Evolutionary conservation across 2,329 filamentous ascomycete species (phyloP), one percentile per base, ranked within the genome.

Genomic region (Alternaria panax): DNA sequence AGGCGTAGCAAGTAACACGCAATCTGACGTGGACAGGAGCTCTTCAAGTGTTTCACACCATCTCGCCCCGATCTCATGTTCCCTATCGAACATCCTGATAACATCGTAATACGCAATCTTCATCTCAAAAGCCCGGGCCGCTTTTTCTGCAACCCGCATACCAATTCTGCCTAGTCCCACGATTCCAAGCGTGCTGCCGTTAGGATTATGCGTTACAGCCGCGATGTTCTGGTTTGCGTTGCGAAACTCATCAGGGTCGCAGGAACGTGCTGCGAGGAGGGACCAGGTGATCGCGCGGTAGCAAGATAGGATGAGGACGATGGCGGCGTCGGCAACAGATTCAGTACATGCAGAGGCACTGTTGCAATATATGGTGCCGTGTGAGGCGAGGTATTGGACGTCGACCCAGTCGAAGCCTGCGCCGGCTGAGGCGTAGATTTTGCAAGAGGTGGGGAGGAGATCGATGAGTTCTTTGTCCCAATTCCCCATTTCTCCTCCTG

Each of bases 351-450:
- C 89, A 2, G 87, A 83, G 2, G 89, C 89, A 3, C 87, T 85
- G 78, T 92, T 92, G 81, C 90, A 92, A 78, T 92, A 92, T 51
- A 89, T 78, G 62, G 91, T 85, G 36, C 87, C 89, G 71, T 83
- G 82, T 62, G 86, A 80, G 1, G 86, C 90, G 54, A 92, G 73
- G 1, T 85, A 75, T 68, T 86, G 81, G 25, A 85, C 85, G 73
- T 89, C 84, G 5, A 84, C 86, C 86, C 86, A 88, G 72, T 89
- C 86, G 73, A 86, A 89, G 2, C 87, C 86, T 14, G 87, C 86
- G 3, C 87, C 86, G 1, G 87, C 87, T 16, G 82, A 85, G 16
- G 87, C 85, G 73, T 84, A 88, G 16, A 89, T 82, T 62, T 81
- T 83, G 60, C 85, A 82, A 0, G 82, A 84, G 1, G 72, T 50